Evolutionary conservation across 163 green algal species (phyloP).

Genomic region (Scenedesmus sp.): DNA sequence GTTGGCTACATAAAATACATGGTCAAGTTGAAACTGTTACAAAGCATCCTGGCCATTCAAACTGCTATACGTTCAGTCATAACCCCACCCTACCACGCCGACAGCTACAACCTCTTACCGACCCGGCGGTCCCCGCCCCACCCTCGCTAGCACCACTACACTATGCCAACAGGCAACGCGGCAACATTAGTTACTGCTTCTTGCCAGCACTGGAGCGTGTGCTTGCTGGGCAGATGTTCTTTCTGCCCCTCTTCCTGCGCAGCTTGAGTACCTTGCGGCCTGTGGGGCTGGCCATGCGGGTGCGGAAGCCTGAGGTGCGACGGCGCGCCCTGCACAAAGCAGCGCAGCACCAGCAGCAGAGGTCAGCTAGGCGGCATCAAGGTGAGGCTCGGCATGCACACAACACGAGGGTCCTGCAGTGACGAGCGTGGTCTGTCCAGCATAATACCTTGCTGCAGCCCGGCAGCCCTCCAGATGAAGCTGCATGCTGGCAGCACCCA

Average conservation of each 20-base stretch:
- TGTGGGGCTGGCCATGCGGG: conserved; percentile 78
- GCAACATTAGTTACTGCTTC: conserved; percentile 60
- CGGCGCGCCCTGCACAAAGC: conserved; percentile 69
- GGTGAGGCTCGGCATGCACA: too few species aligned
- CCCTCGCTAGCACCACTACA: background rate
- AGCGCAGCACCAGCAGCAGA: background rate
- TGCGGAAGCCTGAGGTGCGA: conserved; percentile 87
- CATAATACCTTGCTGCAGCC: too few species aligned
- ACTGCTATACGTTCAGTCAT: background rate
- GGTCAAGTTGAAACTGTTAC: background rate
- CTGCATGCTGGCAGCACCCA: too few species aligned
- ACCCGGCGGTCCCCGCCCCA: background rate
- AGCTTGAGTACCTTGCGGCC: conserved; percentile 85
- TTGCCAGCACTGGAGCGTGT: conserved; percentile 65
- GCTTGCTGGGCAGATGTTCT: conserved; percentile 81
- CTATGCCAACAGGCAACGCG: background rate
- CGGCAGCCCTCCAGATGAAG: too few species aligned
- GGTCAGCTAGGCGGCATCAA: background rate
- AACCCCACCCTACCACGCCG: background rate
- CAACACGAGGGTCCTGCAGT: too few species aligned
- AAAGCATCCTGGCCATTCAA: background rate
- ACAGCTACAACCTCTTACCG: background rate
- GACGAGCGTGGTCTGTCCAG: too few species aligned
- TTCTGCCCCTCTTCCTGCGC: conserved; percentile 86
- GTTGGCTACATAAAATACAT: background rate